Evolutionary conservation across 306 rosid species (phyloP).

Genomic region (Oemleria cerasiformis): DNA sequence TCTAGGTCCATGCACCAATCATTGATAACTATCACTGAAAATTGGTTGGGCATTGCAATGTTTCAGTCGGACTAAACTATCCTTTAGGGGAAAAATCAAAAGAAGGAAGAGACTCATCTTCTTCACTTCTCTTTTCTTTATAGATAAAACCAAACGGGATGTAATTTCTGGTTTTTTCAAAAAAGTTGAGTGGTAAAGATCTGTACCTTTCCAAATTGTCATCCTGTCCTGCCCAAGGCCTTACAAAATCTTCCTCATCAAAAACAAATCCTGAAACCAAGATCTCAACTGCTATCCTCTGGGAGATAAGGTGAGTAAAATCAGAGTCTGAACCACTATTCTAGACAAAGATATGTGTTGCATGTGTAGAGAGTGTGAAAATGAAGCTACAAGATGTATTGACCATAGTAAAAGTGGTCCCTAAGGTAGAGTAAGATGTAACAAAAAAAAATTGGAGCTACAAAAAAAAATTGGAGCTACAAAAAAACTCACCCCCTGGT

Average conservation of each 20-base stretch:
- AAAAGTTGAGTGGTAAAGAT: slow-evolving; percentile 14
- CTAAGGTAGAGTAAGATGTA: background rate
- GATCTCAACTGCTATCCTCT: slow-evolving; percentile 83
- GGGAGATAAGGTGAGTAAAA: slow-evolving; percentile 24
- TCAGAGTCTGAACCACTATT: background rate
- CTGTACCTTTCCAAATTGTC: slow-evolving; percentile 71
- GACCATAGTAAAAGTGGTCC: background rate
- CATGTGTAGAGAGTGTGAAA: too few species aligned
- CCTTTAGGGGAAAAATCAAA: too few species aligned
- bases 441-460: background rate
- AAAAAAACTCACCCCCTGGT: slow-evolving; percentile 47
- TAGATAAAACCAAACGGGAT: slow-evolving; percentile 4
- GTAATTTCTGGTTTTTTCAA: slow-evolving; percentile 7
- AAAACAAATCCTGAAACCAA: slow-evolving; percentile 80
- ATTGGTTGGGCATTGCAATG: too few species aligned
- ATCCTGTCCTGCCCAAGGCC: slow-evolving; percentile 74
- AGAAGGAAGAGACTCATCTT: too few species aligned
- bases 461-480: too few species aligned
- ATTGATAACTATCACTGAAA: too few species aligned
- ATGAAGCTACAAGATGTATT: too few species aligned
- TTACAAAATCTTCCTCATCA: slow-evolving; percentile 63
- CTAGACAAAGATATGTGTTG: background rate
- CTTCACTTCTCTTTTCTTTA: too few species aligned
- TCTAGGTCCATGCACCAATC: too few species aligned
- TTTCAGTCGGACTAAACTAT: too few species aligned